Conservation (phyloP, 306 rosid species). For the Potentilla sterilis region DNA sequence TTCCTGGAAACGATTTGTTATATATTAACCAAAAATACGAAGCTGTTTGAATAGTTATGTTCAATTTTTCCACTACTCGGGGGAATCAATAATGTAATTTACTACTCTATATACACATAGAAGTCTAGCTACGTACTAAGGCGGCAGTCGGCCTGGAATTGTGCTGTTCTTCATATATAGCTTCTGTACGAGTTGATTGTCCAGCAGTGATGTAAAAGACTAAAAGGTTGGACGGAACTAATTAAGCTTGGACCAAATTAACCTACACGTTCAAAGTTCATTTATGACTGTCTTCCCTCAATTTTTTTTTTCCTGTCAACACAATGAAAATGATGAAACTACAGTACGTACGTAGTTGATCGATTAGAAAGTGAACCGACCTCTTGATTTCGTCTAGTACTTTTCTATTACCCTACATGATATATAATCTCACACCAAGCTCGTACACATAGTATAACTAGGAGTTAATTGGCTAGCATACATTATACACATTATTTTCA, state of each 20-base stretch:
- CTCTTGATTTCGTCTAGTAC: not conserved
- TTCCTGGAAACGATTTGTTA: too few species aligned
- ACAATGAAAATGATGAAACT: too few species aligned
- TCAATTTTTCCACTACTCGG: not conserved
- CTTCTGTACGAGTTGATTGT: not conserved
- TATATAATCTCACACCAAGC: not conserved
- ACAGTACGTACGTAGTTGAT: not conserved
- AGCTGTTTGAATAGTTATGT: too few species aligned
- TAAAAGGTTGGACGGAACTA: too few species aligned
- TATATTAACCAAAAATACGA: too few species aligned
- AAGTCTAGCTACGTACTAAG: not conserved
- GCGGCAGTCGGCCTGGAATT: not conserved
- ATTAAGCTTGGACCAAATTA: too few species aligned
- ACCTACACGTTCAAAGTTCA: not conserved
- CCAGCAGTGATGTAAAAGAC: not conserved
- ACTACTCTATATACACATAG: not conserved
- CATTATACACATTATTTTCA: not conserved
- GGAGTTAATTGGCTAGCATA: not conserved
- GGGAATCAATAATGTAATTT: not conserved
- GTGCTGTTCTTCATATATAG: not conserved
- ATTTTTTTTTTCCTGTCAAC: not conserved
- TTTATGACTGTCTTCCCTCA: not conserved
- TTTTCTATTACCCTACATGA: not conserved
- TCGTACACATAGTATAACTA: not conserved
- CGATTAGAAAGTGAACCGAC: not conserved